Conservation (phyloP, 495 filamentous ascomycete genomes). For the Alectoria sarmentosa region DNA sequence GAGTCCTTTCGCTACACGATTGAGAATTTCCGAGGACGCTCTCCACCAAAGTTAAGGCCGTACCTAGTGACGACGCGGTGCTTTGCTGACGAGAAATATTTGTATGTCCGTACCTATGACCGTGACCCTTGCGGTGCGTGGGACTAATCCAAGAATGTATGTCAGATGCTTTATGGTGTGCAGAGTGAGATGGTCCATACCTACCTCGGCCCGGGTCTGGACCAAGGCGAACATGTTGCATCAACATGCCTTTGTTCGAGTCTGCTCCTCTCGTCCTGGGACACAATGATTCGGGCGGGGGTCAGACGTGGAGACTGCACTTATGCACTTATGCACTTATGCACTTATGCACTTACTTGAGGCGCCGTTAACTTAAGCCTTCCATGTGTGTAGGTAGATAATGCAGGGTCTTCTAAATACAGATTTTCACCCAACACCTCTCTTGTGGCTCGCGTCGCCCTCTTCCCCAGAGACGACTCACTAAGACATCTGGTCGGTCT, state of each 20-base stretch:
- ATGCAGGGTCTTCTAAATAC: background rate
- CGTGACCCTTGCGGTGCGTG: background rate
- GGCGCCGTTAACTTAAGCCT: slow-evolving; percentile 7
- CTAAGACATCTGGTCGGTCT: slow-evolving; percentile 3
- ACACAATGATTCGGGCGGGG: background rate
- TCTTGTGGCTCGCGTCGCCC: background rate
- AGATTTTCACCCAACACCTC: background rate
- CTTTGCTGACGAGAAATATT: background rate
- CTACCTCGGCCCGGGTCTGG: background rate
- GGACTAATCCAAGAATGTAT: background rate
- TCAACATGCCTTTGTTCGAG: no score
- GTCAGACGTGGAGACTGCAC: background rate
- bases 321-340: no score
- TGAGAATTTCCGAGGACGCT: background rate
- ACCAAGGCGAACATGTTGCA: background rate
- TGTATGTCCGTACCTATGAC: no score
- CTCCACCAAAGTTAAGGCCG: background rate
- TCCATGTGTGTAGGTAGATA: background rate
- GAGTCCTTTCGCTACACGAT: background rate
- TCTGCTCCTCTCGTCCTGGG: background rate
- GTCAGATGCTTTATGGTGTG: background rate
- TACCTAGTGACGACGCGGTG: background rate
- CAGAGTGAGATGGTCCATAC: background rate
- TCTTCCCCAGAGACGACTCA: background rate
- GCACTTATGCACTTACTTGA: background rate